Base-by-base conservation (phyloP, 2,329 filamentous ascomycete genomes). In the Tolypocladium ophioglossoides region DNA sequence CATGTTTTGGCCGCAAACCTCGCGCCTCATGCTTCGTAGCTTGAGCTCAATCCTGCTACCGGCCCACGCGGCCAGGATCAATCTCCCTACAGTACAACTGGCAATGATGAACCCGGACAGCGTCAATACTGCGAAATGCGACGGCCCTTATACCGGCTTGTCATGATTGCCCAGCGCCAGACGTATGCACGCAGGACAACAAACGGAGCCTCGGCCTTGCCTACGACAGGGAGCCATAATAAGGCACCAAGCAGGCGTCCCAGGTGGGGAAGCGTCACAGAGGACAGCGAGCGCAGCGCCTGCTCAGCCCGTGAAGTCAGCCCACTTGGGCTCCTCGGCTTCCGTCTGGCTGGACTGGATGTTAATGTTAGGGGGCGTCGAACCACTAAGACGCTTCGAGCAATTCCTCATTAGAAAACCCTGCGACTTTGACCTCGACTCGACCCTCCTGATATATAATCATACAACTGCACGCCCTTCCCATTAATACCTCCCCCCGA, bases 311-410 rank as follows among this genome's bases (percentile, higher is more conserved):
- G 30, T 6, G 24, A 51, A 51, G 49, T 51, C 22, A 51, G 49
- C 49, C 49, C 49, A 51, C 49, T 51, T 39, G 34, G 44, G 24
- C 22, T 50, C 34, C 35, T 50, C 48, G 48, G 48, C 48, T 50
- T 50, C 49, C 49, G 49, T 27, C 34, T 27, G 49, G 34, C 49
- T 38, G 14, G 22, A 16, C 44, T 22, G 16, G 24, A 32, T 32
- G 18, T 30, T 30, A 30, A n/a, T n/a, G n/a, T 30, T 38, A 38
- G 24, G 49, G 49, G 35, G 30, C 49, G 20, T 38, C 35, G 16
- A 27, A 38, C 49, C 35, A 24, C 49, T 51, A 51, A 30, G 35
- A n/a, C 27, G 44, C 24, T 32, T 32, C 24, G 24, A 47, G 44
- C 27, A 12, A 11, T 30, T n/a, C 9, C 27, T 47, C 44, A 47